Percentiles rank a stretch among this genome's conserved stretches.
phyloP scores from a whole-genome alignment of 768 basidiomycete genomes.

The Russula brevipes region DNA sequence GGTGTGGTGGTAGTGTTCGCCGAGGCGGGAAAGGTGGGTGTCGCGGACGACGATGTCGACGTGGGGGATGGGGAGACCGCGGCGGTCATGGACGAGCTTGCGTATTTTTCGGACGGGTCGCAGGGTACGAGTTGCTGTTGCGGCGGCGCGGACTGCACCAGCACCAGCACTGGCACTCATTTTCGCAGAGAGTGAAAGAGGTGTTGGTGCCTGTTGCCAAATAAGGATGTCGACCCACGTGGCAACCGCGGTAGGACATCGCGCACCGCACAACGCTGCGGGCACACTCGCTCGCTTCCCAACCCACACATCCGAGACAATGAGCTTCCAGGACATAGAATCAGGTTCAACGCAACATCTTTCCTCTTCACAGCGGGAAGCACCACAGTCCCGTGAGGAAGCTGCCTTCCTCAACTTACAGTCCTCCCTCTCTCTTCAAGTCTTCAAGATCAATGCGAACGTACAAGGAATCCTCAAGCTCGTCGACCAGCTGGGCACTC shows the following conservation, averaged over 20 bases:
- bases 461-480: slow-evolving; percentile 91
- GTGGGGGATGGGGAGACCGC: slow-evolving; percentile 69
- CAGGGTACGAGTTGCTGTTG: slow-evolving; percentile 1
- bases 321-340: slow-evolving; percentile 52
- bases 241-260: not conserved
- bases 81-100: slow-evolving; percentile 42
- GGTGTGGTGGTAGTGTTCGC: slow-evolving; percentile 78
- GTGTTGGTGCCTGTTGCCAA: not conserved
- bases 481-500: slow-evolving; percentile 93
- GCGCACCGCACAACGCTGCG: too few species aligned
- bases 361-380: slow-evolving; percentile 26
- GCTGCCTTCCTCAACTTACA: slow-evolving; percentile 71
- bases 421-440: slow-evolving; percentile 80
- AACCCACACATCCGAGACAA: slow-evolving; percentile 22
- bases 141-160: slow-evolving; percentile 1
- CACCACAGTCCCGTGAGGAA: slow-evolving; percentile 53
- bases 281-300: too few species aligned
- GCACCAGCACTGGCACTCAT: not conserved
- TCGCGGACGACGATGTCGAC: slow-evolving; percentile 61
- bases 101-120: slow-evolving; percentile 18
- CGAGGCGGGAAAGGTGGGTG: slow-evolving; percentile 65
- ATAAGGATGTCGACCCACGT: slow-evolving; percentile 6
- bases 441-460: slow-evolving; percentile 98
- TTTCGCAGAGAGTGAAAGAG: too few species aligned
- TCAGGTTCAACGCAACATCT: slow-evolving; percentile 36